Base-by-base conservation (phyloP, 192 early-diverging fungal species). In the Entophlyctis helioformis region DNA sequence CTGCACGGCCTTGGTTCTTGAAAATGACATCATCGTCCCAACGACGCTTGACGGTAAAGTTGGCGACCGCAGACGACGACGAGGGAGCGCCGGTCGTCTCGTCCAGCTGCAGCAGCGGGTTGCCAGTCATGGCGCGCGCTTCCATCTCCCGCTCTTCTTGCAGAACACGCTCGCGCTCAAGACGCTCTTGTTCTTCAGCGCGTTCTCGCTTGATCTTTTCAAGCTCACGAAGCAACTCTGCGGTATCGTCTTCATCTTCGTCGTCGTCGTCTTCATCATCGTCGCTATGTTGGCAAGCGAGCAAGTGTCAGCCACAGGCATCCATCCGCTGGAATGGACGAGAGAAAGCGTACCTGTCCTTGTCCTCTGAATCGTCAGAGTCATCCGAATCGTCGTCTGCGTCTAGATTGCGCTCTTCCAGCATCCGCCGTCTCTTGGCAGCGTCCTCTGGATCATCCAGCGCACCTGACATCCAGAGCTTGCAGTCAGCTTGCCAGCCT, bases 11-110 rank as follows among this genome's bases (percentile, higher is more conserved):
- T 66, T 98, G 95, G 63, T 98, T 96, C 54, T 87, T 88, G 62
- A 98, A 98, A 29, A 98, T 81, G 31, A 98, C 95, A 60, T 98
- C 95, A 46, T 98, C 92, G 57, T 98, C 92, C 95, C 92, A 96
- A 42, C 87, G 71, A 42, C 89, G 60, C 71, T 93, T 95, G 23
- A 95, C 86, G 28, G 57, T 81, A 57, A 86, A 94, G 60, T 76
- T 80, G 51, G 48, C 64, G 29, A 39, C 28, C 15, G 22, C 32
- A 2, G 36, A 21, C 29, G 29, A 44, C 3, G 18, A 44, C 11
- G 12, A 31, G 2, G 39, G 29, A 3, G 48, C 22, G 6, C 28
- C 13, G 1, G 18, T 33, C 8, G 58, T 63, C 49, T 48, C 53
- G 1, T 49, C 58, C 29, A 67, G 45, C n/a, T 76, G 63, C 41